phyloP scores from a whole-genome alignment of 2,329 filamentous ascomycete species.

The Hypoxylon sp. region DNA sequence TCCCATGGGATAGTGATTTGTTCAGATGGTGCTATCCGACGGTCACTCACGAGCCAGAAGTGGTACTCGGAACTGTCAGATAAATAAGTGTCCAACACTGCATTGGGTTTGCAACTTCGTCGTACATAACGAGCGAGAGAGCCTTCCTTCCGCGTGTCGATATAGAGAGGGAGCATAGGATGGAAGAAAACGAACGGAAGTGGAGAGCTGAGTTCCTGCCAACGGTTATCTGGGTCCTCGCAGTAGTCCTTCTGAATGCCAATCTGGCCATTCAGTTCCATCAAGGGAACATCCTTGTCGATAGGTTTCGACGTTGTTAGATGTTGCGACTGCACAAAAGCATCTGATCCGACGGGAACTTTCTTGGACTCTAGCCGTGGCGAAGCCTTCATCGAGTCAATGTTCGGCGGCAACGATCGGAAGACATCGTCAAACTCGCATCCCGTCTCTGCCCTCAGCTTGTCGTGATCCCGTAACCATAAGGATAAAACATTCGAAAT shows the following conservation, averaged over 20 bases:
- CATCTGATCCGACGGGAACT: constrained; percentile 62
- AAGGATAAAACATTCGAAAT: constrained; percentile 80
- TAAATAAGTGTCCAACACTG: constrained; percentile 87
- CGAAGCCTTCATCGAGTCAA: constrained; percentile 59
- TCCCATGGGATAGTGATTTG: constrained; percentile 77
- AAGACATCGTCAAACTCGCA: constrained; percentile 78
- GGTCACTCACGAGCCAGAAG: constrained; percentile 91
- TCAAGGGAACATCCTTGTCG: constrained; percentile 68
- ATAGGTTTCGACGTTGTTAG: constrained; percentile 67
- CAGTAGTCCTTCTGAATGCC: constrained; percentile 81
- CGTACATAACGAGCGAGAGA: constrained; percentile 90
- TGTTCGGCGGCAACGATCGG: constrained; percentile 61
- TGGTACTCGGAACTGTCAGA: constrained; percentile 84
- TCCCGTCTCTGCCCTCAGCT: constrained; percentile 76
- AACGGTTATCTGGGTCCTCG: constrained; percentile 73
- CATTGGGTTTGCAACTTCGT: constrained; percentile 90
- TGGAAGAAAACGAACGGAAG: constrained; percentile 89
- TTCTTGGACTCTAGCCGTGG: constrained; percentile 67
- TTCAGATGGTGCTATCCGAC: constrained; percentile 75
- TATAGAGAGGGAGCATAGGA: constrained; percentile 87
- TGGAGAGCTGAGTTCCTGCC: constrained; percentile 74
- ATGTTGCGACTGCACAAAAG: constrained; percentile 77
- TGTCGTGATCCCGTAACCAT: constrained; percentile 83
- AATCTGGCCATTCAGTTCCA: constrained; percentile 83
- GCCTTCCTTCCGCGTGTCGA: constrained; percentile 87